Evolutionary conservation across 2,329 filamentous ascomycete genomes (phyloP).

Genomic region (Pyrenophora teres): DNA sequence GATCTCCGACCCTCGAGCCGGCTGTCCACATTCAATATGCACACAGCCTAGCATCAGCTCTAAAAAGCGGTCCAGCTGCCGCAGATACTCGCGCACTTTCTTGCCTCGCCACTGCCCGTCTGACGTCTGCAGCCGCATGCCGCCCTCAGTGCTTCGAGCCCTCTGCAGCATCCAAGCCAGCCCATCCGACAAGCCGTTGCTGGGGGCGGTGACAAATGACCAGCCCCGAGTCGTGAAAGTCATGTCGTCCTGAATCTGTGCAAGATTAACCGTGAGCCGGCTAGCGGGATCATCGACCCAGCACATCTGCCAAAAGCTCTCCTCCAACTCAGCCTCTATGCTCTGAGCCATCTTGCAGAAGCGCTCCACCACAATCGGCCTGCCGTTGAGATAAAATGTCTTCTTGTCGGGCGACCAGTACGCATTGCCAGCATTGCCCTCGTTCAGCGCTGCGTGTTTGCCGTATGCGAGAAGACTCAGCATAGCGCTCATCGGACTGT

Average conservation of each 20-base stretch:
- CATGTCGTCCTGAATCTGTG: constrained; percentile 19
- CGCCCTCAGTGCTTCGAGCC: constrained; percentile 5
- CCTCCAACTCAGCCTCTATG: constrained; percentile 14
- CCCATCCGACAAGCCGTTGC: constrained; percentile 18
- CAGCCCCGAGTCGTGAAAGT: constrained; percentile 20
- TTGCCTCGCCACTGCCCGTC: constrained; percentile 5
- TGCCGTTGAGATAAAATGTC: constrained; percentile 16
- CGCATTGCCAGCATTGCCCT: constrained; percentile 17
- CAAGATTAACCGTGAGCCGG: constrained; percentile 18
- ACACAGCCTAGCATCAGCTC: constrained; percentile 1
- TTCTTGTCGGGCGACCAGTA: constrained; percentile 21
- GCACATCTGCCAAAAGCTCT: constrained; percentile 21
- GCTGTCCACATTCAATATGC: constrained; percentile 4
- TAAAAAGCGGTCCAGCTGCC: neutral
- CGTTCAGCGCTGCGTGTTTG: constrained; percentile 21
- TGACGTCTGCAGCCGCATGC: constrained; percentile 10
- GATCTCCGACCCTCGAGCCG: constrained; percentile 21
- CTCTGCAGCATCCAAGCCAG: constrained; percentile 18
- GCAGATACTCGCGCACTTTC: constrained; percentile 2
- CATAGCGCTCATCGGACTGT: constrained; percentile 26
- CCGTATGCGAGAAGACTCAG: constrained; percentile 28
- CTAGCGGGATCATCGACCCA: constrained; percentile 13
- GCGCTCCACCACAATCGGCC: constrained; percentile 17
- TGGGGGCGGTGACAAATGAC: constrained; percentile 22
- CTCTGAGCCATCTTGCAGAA: constrained; percentile 11